A percentile compares a stretch with the other conserved stretches of the same genome.
Conservation (phyloP, 331 rosid species). For the Erythrophleum ivorense region DNA sequence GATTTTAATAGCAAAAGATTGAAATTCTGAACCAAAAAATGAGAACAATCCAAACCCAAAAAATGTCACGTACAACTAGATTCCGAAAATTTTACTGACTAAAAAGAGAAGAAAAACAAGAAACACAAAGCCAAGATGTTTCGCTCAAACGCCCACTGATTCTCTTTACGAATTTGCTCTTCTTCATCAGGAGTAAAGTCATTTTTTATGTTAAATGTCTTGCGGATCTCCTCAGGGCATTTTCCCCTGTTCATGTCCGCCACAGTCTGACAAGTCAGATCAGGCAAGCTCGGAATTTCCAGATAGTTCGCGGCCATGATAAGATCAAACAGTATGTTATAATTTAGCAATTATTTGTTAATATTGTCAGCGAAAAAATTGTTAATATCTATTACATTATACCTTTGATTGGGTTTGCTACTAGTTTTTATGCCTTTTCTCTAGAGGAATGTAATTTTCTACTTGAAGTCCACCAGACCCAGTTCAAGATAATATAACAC, state of each 20-base stretch:
- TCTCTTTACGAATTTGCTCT: not conserved
- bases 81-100: too few species aligned
- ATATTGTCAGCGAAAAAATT: not conserved
- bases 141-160: not conserved
- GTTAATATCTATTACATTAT: constrained; percentile 24
- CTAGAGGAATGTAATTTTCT: constrained; percentile 34
- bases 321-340: constrained; percentile 52
- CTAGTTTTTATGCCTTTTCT: constrained; percentile 30
- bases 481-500: constrained; percentile 7
- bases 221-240: not conserved
- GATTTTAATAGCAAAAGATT: too few species aligned
- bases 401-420: constrained; percentile 18
- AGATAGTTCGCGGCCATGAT: not conserved
- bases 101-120: too few species aligned
- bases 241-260: not conserved
- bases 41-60: too few species aligned
- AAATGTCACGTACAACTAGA: too few species aligned
- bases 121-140: too few species aligned
- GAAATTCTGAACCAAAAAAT: too few species aligned
- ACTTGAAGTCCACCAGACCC: not conserved
- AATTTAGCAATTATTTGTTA: constrained; percentile 23
- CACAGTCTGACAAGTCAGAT: not conserved
- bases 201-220: not conserved
- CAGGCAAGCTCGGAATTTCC: not conserved
- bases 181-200: not conserved